Conservation (phyloP, 306 rosid genomes). For the Prosopis cineraria region DNA sequence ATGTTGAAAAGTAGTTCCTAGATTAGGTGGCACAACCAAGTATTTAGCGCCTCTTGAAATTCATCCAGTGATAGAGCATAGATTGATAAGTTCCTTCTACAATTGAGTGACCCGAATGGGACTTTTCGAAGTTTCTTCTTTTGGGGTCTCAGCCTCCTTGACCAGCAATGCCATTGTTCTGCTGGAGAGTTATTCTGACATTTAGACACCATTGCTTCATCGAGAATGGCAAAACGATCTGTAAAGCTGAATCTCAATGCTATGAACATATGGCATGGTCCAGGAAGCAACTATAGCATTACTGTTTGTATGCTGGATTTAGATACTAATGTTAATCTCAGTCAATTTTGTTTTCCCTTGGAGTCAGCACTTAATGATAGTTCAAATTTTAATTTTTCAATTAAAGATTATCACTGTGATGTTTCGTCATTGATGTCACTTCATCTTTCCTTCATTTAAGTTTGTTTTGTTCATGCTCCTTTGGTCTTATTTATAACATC, state of each 20-base stretch:
- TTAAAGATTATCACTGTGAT: neutral
- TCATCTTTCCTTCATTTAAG: neutral
- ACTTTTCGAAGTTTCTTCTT: neutral
- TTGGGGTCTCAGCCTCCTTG: neutral
- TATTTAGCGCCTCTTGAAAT: slow-evolving; percentile 1
- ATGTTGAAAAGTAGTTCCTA: neutral
- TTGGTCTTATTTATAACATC: neutral
- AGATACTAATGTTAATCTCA: neutral
- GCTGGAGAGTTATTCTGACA: neutral
- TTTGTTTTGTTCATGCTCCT: neutral
- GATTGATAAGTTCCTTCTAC: slow-evolving; percentile 5
- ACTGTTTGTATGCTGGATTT: slow-evolving; percentile 1
- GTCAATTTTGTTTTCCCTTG: neutral
- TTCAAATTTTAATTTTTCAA: neutral
- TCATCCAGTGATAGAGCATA: neutral
- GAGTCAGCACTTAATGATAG: neutral
- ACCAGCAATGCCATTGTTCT: neutral
- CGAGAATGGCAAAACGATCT: neutral
- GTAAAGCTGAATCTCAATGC: neutral
- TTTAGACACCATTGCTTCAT: neutral
- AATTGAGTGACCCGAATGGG: slow-evolving; percentile 2
- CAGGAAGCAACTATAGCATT: neutral
- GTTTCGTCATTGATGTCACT: neutral
- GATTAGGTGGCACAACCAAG: neutral
- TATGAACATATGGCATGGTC: neutral